A percentile compares a stretch with the other conserved stretches of the same genome.
Evolutionary conservation across 2,329 filamentous ascomycete species (phyloP).

Genomic region (Xylariaceae sp.): DNA sequence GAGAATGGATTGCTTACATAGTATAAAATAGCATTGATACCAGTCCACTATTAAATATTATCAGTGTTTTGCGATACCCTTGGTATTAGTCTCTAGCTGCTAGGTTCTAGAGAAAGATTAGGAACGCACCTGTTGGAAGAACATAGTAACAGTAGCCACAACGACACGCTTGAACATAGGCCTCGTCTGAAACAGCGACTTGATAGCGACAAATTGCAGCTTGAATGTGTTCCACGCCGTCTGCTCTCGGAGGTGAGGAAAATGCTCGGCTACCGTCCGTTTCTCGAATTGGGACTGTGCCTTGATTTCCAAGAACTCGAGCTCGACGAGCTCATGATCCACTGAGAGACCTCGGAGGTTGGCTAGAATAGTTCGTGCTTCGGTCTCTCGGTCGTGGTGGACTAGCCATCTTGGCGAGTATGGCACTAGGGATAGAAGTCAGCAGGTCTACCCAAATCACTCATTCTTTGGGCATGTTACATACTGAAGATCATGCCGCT

Average conservation of each 20-base stretch:
- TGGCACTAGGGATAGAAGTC: slow-evolving; percentile 46
- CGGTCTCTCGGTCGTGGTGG: slow-evolving; percentile 58
- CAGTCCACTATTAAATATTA: no score
- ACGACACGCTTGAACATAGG: slow-evolving; percentile 65
- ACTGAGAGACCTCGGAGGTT: slow-evolving; percentile 57
- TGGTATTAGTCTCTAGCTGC: no score
- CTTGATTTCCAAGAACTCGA: slow-evolving; percentile 82
- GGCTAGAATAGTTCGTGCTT: slow-evolving; percentile 61
- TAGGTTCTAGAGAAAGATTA: no score
- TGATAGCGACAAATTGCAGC: slow-evolving; percentile 65
- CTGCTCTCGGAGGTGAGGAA: slow-evolving; percentile 59
- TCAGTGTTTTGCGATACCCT: no score
- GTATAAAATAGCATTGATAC: slow-evolving; percentile 57
- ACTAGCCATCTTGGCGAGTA: slow-evolving; percentile 74
- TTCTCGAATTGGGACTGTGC: slow-evolving; percentile 76
- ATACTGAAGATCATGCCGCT: slow-evolving; percentile 65
- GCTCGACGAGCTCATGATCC: slow-evolving; percentile 64
- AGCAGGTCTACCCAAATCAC: neutral
- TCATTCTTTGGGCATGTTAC: neutral
- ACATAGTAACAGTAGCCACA: slow-evolving; percentile 60
- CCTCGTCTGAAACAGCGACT: slow-evolving; percentile 59
- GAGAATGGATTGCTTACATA: slow-evolving; percentile 7
- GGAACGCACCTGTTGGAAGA: slow-evolving; percentile 59
- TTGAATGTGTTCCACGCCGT: slow-evolving; percentile 62
- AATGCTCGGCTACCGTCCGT: slow-evolving; percentile 61